A percentile compares a stretch with the other conserved stretches of the same genome.
Conservation (phyloP, 331 rosid species). For the Erythrophleum ivorense region DNA sequence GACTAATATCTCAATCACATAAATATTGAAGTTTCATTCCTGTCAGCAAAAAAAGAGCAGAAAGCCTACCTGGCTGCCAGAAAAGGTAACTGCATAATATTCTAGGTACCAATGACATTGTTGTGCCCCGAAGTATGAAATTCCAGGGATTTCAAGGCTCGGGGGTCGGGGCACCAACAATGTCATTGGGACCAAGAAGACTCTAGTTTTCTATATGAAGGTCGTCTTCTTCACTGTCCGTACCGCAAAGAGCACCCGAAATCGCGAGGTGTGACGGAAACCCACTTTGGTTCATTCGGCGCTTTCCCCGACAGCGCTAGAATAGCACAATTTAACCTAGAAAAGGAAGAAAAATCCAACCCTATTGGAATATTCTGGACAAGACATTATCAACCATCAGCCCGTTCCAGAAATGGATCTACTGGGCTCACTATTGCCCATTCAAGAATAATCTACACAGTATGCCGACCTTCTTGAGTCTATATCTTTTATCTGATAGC, state of each 20-base stretch:
- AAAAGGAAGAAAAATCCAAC: no score
- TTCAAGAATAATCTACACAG: no score
- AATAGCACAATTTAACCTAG: no score
- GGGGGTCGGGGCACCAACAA: conserved; percentile 9
- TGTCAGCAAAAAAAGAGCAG: not conserved
- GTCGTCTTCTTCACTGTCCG: conserved; percentile 24
- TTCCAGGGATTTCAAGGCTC: conserved; percentile 21
- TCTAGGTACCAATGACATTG: not conserved
- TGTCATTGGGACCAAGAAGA: conserved; percentile 54
- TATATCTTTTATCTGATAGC: no score
- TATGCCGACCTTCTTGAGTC: no score
- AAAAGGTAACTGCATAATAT: not conserved
- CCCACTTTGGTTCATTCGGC: no score
- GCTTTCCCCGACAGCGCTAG: no score
- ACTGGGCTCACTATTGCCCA: no score
- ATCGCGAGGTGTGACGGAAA: no score
- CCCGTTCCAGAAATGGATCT: no score
- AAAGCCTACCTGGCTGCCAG: not conserved
- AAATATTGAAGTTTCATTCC: not conserved
- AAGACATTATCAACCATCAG: no score
- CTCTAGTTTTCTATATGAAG: conserved; percentile 44
- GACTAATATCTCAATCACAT: not conserved
- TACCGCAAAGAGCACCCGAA: not conserved
- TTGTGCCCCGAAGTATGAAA: not conserved
- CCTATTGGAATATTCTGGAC: no score